Base-by-base conservation (phyloP, 192 early-diverging fungal genomes). In the Coemansia sp. region DNA sequence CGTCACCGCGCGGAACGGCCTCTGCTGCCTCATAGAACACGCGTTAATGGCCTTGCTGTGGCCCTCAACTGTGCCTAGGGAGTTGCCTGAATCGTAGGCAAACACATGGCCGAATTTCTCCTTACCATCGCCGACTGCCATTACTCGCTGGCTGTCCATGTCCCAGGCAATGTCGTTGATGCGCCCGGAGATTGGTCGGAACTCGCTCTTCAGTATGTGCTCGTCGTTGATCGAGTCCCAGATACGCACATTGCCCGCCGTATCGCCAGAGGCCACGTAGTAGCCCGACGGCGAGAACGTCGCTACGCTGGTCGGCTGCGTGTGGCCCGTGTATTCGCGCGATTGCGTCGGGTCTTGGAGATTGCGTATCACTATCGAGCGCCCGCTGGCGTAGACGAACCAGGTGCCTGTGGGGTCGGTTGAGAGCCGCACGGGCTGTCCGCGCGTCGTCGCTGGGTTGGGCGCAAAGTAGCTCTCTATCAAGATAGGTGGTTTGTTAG, bases 221-320 rank as follows among this genome's bases (percentile, higher is more conserved):
- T 90, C 88, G 26, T 84, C 87, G 64, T 88, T 85, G 4, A 90
- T 78, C 16, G 92, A 86, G 68, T 96, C 97, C 97, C 97, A 99
- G 45, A 99, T 89, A 35, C 94, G 87, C 45, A 99, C 88, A 73
- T 94, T 95, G 38, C 97, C 97, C 6, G 25, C 14, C n/a, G 48
- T 83, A 91, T 93, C 95, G 69, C 92, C 97, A 38, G 95, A 97
- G 1, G 95, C 95, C 59, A 97, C 91, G 82, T 97, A 99, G 82
- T 88, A 95, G 50, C 97, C 95, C 65, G 89, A 92, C 3, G 97
- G 94, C 34, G 94, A 85, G 68, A 93, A 96, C 33, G 89, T 83
- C 7, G 97, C 97, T 25, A 95, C 94, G 6, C 92, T 95, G 1
- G 91, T 85, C 57, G 85, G 70, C 45, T 83, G 78, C 6, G 84